phyloP scores from a whole-genome alignment of 2,329 filamentous ascomycete genomes.

The Diatrype stigma region DNA sequence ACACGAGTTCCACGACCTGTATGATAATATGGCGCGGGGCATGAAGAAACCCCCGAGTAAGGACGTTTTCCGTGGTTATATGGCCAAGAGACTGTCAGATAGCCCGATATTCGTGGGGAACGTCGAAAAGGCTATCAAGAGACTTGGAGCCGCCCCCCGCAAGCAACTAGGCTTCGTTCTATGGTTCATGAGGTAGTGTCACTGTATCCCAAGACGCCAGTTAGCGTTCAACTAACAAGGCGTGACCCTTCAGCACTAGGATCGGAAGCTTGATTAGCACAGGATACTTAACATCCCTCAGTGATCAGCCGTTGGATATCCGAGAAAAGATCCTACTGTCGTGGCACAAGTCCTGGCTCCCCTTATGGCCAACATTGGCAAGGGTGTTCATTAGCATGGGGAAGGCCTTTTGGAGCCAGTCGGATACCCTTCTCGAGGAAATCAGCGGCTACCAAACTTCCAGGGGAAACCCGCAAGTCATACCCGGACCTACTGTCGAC shows the following conservation, averaged over 20 bases:
- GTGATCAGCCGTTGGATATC: slow-evolving; percentile 41
- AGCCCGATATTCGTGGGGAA: not conserved
- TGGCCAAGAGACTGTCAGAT: not conserved
- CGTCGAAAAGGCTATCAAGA: not conserved
- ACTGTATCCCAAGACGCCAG: not conserved
- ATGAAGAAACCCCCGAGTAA: not conserved
- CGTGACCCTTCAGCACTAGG: slow-evolving; percentile 35
- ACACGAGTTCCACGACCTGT: no score
- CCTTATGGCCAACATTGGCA: slow-evolving; percentile 39
- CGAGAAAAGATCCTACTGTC: slow-evolving; percentile 44
- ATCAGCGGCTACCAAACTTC: slow-evolving; percentile 41
- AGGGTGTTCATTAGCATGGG: slow-evolving; percentile 39
- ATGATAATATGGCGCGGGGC: no score
- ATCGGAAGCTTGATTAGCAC: slow-evolving; percentile 49
- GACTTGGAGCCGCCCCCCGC: not conserved
- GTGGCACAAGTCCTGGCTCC: slow-evolving; percentile 46
- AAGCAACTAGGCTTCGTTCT: slow-evolving; percentile 3
- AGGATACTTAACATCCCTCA: slow-evolving; percentile 45
- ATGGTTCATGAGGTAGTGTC: not conserved
- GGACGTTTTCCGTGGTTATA: slow-evolving; percentile 2
- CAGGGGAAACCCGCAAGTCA: slow-evolving; percentile 2
- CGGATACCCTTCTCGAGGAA: slow-evolving; percentile 37
- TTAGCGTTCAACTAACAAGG: no score
- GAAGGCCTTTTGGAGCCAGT: slow-evolving; percentile 42
- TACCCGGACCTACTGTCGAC: slow-evolving; percentile 33